Evolutionary conservation across 192 early-diverging fungal genomes (phyloP).

Genomic region (Coemansia sp.): DNA sequence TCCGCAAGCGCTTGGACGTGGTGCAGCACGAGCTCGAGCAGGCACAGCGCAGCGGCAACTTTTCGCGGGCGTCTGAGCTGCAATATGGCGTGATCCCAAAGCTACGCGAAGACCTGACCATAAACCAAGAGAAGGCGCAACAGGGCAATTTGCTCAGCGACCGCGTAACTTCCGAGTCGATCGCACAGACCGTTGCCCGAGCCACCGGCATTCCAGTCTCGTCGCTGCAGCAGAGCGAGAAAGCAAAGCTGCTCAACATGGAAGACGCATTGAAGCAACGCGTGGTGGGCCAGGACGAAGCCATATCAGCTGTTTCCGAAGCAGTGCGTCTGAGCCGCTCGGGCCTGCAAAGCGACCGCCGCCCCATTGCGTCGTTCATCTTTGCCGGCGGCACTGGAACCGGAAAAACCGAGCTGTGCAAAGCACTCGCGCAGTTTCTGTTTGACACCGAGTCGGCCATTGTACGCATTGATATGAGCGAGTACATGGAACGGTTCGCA

Average conservation of each 20-base stretch:
- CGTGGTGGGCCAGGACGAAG: slow-evolving; percentile 74
- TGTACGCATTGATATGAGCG: slow-evolving; percentile 78
- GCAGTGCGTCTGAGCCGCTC: slow-evolving; percentile 77
- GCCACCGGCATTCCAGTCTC: slow-evolving; percentile 82
- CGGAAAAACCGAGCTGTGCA: slow-evolving; percentile 79
- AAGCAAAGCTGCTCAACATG: slow-evolving; percentile 71
- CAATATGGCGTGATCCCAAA: slow-evolving; percentile 76
- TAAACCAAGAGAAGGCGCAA: slow-evolving; percentile 52
- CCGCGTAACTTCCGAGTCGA: slow-evolving; percentile 76
- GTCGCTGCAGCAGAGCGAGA: slow-evolving; percentile 67
- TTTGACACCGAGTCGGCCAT: slow-evolving; percentile 74
- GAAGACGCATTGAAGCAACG: slow-evolving; percentile 59
- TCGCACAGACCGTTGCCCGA: slow-evolving; percentile 69
- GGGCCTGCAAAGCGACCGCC: slow-evolving; percentile 68
- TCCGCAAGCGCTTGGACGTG: slow-evolving; percentile 71
- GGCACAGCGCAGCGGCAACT: slow-evolving; percentile 73
- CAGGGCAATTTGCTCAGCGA: slow-evolving; percentile 69
- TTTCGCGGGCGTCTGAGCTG: slow-evolving; percentile 70
- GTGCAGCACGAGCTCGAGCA: slow-evolving; percentile 73
- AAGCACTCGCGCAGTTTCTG: slow-evolving; percentile 72
- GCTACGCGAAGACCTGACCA: slow-evolving; percentile 65
- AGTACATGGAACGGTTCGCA: slow-evolving; percentile 73
- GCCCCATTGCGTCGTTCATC: slow-evolving; percentile 76
- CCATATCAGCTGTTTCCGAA: slow-evolving; percentile 67
- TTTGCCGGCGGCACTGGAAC: slow-evolving; percentile 85